Evolutionary conservation across 768 basidiomycete species (phyloP).

Genomic region (Dentipellis sp.): DNA sequence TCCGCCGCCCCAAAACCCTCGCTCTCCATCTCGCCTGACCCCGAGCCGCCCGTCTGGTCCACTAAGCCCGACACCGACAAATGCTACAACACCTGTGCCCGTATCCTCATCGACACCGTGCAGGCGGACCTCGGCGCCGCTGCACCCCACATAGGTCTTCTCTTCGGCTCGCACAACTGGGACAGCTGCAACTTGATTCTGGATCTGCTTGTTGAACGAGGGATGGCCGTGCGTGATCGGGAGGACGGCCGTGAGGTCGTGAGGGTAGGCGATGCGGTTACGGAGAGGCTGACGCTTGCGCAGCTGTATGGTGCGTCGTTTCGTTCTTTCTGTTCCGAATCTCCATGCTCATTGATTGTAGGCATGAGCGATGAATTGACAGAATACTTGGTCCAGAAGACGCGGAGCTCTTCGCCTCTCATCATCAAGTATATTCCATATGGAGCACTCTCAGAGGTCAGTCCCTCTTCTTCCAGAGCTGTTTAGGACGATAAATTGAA

Average conservation of each 20-base stretch:
- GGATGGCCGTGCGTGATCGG: conserved; percentile 32
- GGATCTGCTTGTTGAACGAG: conserved; percentile 44
- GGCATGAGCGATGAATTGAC: conserved; percentile 86
- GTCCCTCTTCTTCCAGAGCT: too few species aligned
- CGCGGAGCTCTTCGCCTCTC: conserved; percentile 47
- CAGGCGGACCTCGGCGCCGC: conserved; percentile 18
- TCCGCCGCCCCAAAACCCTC: conserved; percentile 4
- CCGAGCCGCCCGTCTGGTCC: conserved; percentile 57
- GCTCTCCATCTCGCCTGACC: conserved; percentile 48
- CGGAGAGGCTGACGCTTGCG: conserved; percentile 62
- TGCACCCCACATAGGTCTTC: conserved; percentile 41
- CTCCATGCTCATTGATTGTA: conserved; percentile 19
- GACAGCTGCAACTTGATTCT: conserved; percentile 54
- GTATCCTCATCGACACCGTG: conserved; percentile 46
- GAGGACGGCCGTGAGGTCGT: conserved; percentile 19
- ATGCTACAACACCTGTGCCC: conserved; percentile 58
- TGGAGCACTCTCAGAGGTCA: conserved; percentile 57
- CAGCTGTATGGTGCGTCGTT: conserved; percentile 71
- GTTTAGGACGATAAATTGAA: too few species aligned
- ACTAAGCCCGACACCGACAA: conserved; percentile 65
- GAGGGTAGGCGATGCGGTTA: conserved; percentile 41
- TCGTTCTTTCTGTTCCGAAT: background rate
- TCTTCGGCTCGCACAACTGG: conserved; percentile 88
- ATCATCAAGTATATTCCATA: conserved; percentile 83
- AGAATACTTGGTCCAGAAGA: conserved; percentile 51